These are phyloP conservation scores for Lentithecium fluviatile DNA, from an alignment of 495 filamentous ascomycete species.

Conservation along the genomic window DNA sequence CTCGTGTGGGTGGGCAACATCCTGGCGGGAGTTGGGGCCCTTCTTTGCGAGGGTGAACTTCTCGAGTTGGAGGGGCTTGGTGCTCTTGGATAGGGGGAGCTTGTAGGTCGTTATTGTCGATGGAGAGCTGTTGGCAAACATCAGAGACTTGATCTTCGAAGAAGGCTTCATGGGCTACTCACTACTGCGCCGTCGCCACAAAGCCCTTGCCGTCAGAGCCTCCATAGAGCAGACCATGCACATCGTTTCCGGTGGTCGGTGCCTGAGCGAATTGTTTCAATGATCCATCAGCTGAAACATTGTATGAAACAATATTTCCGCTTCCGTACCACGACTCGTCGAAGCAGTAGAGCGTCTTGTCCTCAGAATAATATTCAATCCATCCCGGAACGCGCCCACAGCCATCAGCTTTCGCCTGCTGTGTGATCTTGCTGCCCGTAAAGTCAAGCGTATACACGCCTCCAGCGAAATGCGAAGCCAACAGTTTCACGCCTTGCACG, in stretches of 20 bases:
- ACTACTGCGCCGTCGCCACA: conserved; percentile 42
- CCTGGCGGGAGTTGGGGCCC: conserved; percentile 56
- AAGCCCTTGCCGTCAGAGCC: conserved; percentile 22
- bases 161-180: conserved; percentile 11
- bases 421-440: not conserved
- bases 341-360: conserved; percentile 22
- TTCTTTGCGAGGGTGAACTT: conserved; percentile 46
- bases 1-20: conserved; percentile 68
- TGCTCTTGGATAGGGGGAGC: conserved; percentile 30
- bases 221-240: conserved; percentile 15
- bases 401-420: conserved; percentile 4
- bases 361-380: conserved; percentile 12
- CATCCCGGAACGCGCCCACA: conserved; percentile 25
- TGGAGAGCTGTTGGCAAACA: conserved; percentile 5
- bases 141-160: not conserved
- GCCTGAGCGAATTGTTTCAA: not conserved
- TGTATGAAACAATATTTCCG: not conserved
- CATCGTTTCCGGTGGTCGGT: conserved; percentile 11
- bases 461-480: conserved; percentile 22
- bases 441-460: conserved; percentile 9
- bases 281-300: not conserved
- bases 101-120: conserved; percentile 25
- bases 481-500: conserved; percentile 12
- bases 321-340: conserved; percentile 27
- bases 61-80: conserved; percentile 43